Percentiles rank a stretch among this genome's conserved stretches.
phyloP scores from a whole-genome alignment of 352 stramenopile species.

The Globisporangium cylindrosporum region DNA sequence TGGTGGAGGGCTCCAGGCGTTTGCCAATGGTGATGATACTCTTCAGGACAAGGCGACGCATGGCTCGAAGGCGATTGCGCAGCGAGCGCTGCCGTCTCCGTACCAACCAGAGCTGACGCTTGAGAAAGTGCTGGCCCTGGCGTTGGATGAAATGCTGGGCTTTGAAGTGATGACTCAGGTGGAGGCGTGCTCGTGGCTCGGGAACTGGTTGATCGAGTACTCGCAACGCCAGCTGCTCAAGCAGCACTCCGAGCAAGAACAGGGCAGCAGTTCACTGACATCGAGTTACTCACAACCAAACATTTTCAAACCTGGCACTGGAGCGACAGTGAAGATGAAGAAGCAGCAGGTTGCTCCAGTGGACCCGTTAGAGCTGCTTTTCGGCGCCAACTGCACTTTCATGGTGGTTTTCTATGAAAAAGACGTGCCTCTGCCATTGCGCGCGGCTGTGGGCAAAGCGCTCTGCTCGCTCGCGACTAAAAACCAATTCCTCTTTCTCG shows the following conservation, averaged over 20 bases:
- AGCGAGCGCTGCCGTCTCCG: slow-evolving; percentile 10
- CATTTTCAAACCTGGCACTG: not conserved
- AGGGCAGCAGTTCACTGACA: no score
- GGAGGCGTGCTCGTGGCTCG: slow-evolving; percentile 50
- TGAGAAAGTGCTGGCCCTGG: slow-evolving; percentile 37
- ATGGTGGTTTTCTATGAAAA: slow-evolving; percentile 1
- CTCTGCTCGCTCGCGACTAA: not conserved
- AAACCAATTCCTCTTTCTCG: slow-evolving; percentile 31
- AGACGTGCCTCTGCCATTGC: not conserved
- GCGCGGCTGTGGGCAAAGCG: not conserved
- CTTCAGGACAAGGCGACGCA: no score
- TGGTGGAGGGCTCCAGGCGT: slow-evolving; percentile 16
- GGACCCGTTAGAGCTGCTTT: not conserved
- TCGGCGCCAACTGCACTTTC: not conserved
- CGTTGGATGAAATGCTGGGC: slow-evolving; percentile 36
- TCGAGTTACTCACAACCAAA: not conserved
- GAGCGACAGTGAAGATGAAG: not conserved
- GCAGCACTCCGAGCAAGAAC: not conserved
- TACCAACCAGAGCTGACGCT: slow-evolving; percentile 12
- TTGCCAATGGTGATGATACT: not conserved
- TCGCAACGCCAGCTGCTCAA: slow-evolving; percentile 8
- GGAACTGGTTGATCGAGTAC: slow-evolving; percentile 41
- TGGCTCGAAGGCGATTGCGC: slow-evolving; percentile 8
- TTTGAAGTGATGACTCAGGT: slow-evolving; percentile 22
- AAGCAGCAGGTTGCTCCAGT: not conserved